Evolutionary conservation across 805 yeast genomes (phyloP).

Genomic region (Starmerella davenportii): DNA sequence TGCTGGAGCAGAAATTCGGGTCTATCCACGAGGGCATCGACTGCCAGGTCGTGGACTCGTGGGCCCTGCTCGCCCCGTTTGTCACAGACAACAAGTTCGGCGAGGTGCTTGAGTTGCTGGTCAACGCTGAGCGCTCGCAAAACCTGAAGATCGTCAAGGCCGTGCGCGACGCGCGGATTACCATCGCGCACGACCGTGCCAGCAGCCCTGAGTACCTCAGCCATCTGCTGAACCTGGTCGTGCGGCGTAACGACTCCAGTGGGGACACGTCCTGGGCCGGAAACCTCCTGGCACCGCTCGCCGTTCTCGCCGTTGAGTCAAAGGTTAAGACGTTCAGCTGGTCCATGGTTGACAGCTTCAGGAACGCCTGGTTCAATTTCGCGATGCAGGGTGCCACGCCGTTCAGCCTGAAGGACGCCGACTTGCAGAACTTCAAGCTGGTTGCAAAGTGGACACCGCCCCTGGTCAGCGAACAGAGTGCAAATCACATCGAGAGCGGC

Average conservation of each 20-base stretch:
- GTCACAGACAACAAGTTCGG: slow-evolving; percentile 11
- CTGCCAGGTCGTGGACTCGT: slow-evolving; percentile 23
- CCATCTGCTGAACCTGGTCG: slow-evolving; percentile 48
- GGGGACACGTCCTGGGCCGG: slow-evolving; percentile 55
- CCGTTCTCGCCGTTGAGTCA: slow-evolving; percentile 28
- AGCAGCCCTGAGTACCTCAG: slow-evolving; percentile 33
- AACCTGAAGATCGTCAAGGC: slow-evolving; percentile 16
- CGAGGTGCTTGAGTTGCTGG: slow-evolving; percentile 10
- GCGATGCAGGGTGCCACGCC: slow-evolving; percentile 76
- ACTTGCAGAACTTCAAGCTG: slow-evolving; percentile 33
- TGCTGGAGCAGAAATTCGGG: slow-evolving; percentile 34
- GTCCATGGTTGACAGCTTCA: slow-evolving; percentile 39
- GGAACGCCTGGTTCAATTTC: slow-evolving; percentile 88
- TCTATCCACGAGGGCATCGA: slow-evolving; percentile 14
- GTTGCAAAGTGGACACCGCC: slow-evolving; percentile 83
- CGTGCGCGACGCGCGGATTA: slow-evolving; percentile 34
- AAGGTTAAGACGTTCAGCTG: slow-evolving; percentile 34
- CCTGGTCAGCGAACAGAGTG: slow-evolving; percentile 60
- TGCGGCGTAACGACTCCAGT: slow-evolving; percentile 28
- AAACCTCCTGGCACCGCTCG: slow-evolving; percentile 48
- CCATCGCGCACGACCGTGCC: slow-evolving; percentile 22
- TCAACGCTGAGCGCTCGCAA: slow-evolving; percentile 12
- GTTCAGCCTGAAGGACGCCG: slow-evolving; percentile 30
- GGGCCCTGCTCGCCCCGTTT: slow-evolving; percentile 15
- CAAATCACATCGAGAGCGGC: slow-evolving; percentile 77